Evolutionary conservation across 495 filamentous ascomycete species (phyloP).

Genomic region (Recurvomyces mirabilis): DNA sequence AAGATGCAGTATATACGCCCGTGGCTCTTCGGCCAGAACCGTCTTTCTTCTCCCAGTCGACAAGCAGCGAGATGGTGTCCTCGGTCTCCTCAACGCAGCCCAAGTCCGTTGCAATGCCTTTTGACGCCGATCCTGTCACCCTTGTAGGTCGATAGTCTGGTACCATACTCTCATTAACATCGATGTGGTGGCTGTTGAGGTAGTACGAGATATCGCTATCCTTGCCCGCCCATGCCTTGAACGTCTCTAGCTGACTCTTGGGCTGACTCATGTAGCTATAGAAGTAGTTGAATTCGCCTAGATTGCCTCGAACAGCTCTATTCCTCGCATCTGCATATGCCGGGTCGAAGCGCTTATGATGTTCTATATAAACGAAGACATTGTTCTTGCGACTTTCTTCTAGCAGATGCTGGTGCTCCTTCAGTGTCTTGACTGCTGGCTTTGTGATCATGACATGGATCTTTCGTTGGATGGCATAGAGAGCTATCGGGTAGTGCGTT

Average conservation of each 20-base stretch:
- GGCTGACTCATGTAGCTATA: slow-evolving; percentile 96
- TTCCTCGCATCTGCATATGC: slow-evolving; percentile 79
- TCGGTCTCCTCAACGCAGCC: slow-evolving; percentile 74
- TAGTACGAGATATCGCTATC: slow-evolving; percentile 93
- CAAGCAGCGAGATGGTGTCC: slow-evolving; percentile 83
- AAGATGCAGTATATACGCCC: slow-evolving; percentile 87
- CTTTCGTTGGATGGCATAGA: slow-evolving; percentile 77
- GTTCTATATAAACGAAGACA: slow-evolving; percentile 89
- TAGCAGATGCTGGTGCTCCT: slow-evolving; percentile 65
- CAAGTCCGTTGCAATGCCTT: slow-evolving; percentile 57
- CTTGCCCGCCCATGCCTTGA: slow-evolving; percentile 88
- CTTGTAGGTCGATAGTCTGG: slow-evolving; percentile 64
- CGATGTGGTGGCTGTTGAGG: slow-evolving; percentile 85
- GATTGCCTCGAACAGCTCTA: slow-evolving; percentile 45
- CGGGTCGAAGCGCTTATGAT: slow-evolving; percentile 92
- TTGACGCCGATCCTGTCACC: slow-evolving; percentile 66
- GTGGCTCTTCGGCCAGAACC: slow-evolving; percentile 60
- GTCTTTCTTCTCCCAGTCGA: slow-evolving; percentile 70
- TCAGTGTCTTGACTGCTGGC: slow-evolving; percentile 76
- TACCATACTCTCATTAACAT: slow-evolving; percentile 85
- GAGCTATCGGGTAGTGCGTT: slow-evolving; percentile 86
- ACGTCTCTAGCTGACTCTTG: slow-evolving; percentile 84
- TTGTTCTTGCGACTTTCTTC: slow-evolving; percentile 58
- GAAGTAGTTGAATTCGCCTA: slow-evolving; percentile 96
- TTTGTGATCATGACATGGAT: slow-evolving; percentile 93